Conservation (phyloP, 176 grass and related monocot genomes). For the Avena eriantha region DNA sequence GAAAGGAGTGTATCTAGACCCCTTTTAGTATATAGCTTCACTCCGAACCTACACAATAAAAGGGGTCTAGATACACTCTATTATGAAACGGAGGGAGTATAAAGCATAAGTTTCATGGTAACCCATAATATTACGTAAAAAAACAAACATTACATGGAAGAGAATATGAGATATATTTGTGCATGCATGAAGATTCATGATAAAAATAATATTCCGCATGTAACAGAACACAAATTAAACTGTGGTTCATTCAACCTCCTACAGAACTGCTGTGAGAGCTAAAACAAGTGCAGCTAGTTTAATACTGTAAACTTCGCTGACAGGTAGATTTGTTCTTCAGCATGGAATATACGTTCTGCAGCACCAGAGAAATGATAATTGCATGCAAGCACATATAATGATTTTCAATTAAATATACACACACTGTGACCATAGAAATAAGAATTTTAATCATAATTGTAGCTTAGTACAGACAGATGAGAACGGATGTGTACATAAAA, state of each 20-base stretch:
- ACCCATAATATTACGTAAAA: background rate
- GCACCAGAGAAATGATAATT: conserved; percentile 16
- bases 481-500: background rate
- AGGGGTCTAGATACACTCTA: too few relatives aligned
- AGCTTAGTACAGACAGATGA: conserved; percentile 11
- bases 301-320: background rate
- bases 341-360: background rate
- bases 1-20: too few relatives aligned
- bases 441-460: conserved; percentile 23
- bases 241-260: conserved; percentile 12
- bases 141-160: conserved; percentile 3
- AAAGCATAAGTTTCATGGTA: conserved; percentile 6
- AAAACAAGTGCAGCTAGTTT: conserved; percentile 6
- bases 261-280: background rate
- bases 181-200: background rate
- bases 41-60: too few relatives aligned
- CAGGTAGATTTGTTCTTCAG: background rate
- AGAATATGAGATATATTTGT: conserved; percentile 19
- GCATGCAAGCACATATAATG: conserved; percentile 1
- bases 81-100: too few relatives aligned
- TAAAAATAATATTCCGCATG: background rate
- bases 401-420: conserved; percentile 22
- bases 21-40: too few relatives aligned
- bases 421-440: conserved; percentile 12
- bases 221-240: conserved; percentile 10